Evolutionary conservation across 306 rosid species (phyloP), one percentile per base, ranked within the genome.

Genomic region (Fragaria vesca): DNA sequence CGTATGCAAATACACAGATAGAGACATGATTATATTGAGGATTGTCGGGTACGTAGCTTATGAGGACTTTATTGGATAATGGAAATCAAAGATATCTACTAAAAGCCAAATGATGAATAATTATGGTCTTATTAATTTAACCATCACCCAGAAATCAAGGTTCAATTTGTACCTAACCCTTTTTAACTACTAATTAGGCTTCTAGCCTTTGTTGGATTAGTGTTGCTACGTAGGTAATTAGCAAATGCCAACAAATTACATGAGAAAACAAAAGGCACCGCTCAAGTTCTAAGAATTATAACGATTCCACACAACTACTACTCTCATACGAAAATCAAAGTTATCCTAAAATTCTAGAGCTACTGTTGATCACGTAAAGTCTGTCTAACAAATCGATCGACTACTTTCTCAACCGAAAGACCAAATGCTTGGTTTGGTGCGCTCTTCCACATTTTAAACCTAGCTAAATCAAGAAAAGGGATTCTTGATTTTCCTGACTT

Each of bases 121-220:
- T 83, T 75, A 84, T 82, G 76, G 52, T 50, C 47, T 36, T 57
- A 46, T 81, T 84, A 76, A 87, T 80, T 79, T 87, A 81, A 81
- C 79, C 76, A 78, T 85, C 88, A 75, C 67, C 90, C 93, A 87
- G 87, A 91, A 91, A 90, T 88, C 84, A 90, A 85, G 92, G 97
- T 86, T 87, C 79, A 48, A 48, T 85, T 88, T 83, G 69, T 40
- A 80, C 82, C 80, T 73, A 73, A 66, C 42, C 24, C 43, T 55
- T 68, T 84, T 50, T 69, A 79, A 80, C 81, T 61, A 84, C 79
- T 63, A 62, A 76, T 79, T 76, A 72, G 85, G 21, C 78, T 79
- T 8, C 8, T 80, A 85, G 77, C 77, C 75, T 79, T 80, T 81
- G 78, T 75, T 76, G 83, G 79, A 63, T 66, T 62, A 42, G 73